Evolutionary conservation across 495 filamentous ascomycete genomes (phyloP).

Genomic region (Wilcoxina mikolae): DNA sequence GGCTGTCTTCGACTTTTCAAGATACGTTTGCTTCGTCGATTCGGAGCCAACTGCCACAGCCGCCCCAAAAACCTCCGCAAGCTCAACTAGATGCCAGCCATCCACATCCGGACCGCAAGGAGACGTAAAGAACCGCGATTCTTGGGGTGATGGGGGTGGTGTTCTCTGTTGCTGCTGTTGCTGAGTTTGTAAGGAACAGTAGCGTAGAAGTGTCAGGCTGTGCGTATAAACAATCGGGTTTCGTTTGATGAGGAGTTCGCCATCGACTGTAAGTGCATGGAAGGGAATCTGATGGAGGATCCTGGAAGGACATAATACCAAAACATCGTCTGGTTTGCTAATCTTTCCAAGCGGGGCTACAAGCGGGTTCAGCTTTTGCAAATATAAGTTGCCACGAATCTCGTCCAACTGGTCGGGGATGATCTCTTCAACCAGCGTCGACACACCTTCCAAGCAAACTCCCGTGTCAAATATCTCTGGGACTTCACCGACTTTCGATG

Average conservation of each 20-base stretch:
- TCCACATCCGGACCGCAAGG: neutral
- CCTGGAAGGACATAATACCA: constrained; percentile 7
- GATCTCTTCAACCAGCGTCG: neutral
- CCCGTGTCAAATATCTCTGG: neutral
- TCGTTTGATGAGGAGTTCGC: constrained; percentile 1
- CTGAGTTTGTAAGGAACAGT: neutral
- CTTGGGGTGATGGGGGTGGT: neutral
- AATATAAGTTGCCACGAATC: neutral
- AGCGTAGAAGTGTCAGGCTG: neutral
- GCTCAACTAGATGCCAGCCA: neutral
- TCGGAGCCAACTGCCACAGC: neutral
- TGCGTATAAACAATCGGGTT: constrained; percentile 4
- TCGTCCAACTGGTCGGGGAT: neutral
- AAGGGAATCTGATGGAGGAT: constrained; percentile 8
- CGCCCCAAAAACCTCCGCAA: neutral
- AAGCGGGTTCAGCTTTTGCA: constrained; percentile 1
- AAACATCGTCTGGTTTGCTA: constrained; percentile 7
- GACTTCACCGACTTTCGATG: neutral
- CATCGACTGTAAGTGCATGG: constrained; percentile 6
- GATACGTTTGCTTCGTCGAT: neutral
- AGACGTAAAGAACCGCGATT: neutral
- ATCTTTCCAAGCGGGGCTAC: constrained; percentile 1
- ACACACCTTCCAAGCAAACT: neutral
- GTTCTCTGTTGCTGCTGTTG: neutral
- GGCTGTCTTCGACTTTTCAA: neutral